phyloP scores from a whole-genome alignment of 768 basidiomycete species.

The Collybia sp. region DNA sequence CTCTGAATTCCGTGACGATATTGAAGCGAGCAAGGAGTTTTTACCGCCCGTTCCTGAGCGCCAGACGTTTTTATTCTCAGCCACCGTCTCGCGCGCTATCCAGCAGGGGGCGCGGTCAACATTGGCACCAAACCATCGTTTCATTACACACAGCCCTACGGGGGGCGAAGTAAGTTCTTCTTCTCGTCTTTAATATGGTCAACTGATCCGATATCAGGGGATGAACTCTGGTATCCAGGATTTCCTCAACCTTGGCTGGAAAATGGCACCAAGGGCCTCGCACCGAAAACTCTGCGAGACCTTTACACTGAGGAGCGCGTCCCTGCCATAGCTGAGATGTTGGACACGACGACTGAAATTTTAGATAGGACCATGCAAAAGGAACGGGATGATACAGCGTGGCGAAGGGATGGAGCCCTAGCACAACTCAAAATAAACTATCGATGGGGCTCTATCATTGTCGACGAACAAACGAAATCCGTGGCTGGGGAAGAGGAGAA shows the following conservation, averaged over 20 bases:
- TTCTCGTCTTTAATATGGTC: not conserved
- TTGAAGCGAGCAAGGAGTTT: conserved; percentile 66
- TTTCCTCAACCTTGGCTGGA: conserved; percentile 39
- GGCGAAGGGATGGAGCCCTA: conserved; percentile 13
- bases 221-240: conserved; percentile 21
- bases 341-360: conserved; percentile 29
- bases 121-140: conserved; percentile 56
- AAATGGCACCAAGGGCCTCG: conserved; percentile 32
- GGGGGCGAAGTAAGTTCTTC: not conserved
- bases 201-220: not conserved
- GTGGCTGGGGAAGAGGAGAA: conserved; percentile 8
- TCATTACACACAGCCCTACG: conserved; percentile 38
- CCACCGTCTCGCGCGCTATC: conserved; percentile 73
- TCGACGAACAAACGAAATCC: conserved; percentile 19
- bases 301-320: conserved; percentile 40
- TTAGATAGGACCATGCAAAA: conserved; percentile 16
- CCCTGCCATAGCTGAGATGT: conserved; percentile 41
- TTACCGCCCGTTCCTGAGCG: conserved; percentile 58
- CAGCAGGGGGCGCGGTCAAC: conserved; percentile 61
- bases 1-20: conserved; percentile 80
- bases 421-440: conserved; percentile 40
- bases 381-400: conserved; percentile 5
- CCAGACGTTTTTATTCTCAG: conserved; percentile 92
- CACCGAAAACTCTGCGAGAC: conserved; percentile 29
- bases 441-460: conserved; percentile 34